phyloP scores from a whole-genome alignment of 768 basidiomycete species.

The Russula earlei region DNA sequence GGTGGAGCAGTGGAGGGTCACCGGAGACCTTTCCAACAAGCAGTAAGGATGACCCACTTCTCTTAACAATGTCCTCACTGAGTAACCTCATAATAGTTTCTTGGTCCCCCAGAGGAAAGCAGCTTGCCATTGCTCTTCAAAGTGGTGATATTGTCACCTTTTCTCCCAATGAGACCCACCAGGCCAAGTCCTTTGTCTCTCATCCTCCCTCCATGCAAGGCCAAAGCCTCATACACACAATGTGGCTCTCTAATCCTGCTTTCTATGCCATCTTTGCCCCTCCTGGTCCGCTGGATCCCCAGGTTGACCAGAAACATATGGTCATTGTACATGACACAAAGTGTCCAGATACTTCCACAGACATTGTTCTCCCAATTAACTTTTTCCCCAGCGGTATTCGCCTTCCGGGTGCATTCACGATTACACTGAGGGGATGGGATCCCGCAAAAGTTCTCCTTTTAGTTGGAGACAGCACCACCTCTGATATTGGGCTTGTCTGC shows the following conservation, averaged over 20 bases:
- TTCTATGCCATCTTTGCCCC: constrained; percentile 59
- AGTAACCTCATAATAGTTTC: constrained; percentile 38
- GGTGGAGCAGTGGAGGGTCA: constrained; percentile 47
- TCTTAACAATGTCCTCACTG: constrained; percentile 3
- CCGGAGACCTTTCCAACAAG: constrained; percentile 45
- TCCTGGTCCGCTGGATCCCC: constrained; percentile 30
- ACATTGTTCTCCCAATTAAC: constrained; percentile 33
- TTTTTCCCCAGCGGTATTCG: constrained; percentile 38
- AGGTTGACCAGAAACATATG: constrained; percentile 35
- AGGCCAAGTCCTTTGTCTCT: constrained; percentile 47
- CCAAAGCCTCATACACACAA: constrained; percentile 40
- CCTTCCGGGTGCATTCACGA: constrained; percentile 35
- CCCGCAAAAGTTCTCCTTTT: constrained; percentile 35
- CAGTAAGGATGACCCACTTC: constrained; percentile 35
- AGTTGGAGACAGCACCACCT: constrained; percentile 41
- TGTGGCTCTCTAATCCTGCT: constrained; percentile 62
- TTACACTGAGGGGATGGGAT: constrained; percentile 36
- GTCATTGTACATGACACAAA: constrained; percentile 36
- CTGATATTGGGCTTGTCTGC: constrained; percentile 41
- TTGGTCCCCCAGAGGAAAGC: constrained; percentile 85
- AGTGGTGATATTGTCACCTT: constrained; percentile 68
- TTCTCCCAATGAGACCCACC: constrained; percentile 43
- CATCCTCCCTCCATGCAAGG: constrained; percentile 43
- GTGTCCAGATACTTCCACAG: constrained; percentile 27
- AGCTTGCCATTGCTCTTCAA: constrained; percentile 65